Conservation (phyloP, 1,139 yeast genomes). For the Saccharomyces hybrid region DNA sequence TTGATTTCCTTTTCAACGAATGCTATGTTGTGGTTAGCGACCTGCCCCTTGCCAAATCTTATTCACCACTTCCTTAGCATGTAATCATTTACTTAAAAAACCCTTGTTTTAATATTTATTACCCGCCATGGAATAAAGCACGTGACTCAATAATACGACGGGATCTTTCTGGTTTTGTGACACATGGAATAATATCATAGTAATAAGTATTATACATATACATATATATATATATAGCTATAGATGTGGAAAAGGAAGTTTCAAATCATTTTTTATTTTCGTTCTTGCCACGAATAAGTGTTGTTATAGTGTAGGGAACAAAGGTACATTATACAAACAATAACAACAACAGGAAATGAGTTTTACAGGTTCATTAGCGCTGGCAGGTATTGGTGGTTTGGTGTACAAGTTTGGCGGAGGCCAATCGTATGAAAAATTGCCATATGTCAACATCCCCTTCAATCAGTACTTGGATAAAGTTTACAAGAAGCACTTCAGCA, state of each 20-base stretch:
- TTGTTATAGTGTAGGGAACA: background rate
- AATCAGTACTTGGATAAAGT: conserved; percentile 10
- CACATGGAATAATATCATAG: background rate
- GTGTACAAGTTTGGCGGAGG: conserved; percentile 22
- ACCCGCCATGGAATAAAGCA: background rate
- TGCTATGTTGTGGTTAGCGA: background rate
- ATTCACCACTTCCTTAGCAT: background rate
- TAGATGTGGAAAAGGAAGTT: background rate
- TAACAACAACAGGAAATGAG: conserved; percentile 18
- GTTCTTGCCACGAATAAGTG: background rate
- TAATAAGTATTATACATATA: background rate
- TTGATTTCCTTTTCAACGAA: background rate
- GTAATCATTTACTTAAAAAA: background rate
- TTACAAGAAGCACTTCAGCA: conserved; percentile 11
- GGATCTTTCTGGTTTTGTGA: background rate
- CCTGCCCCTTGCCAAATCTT: background rate
- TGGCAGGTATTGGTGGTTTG: conserved; percentile 26
- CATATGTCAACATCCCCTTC: conserved; percentile 11
- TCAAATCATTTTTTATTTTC: background rate
- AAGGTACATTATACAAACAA: background rate
- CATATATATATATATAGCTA: background rate
- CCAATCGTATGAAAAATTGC: conserved; percentile 19
- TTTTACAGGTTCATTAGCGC: conserved; percentile 24
- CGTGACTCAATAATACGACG: background rate
- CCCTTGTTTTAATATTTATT: background rate